These are phyloP conservation scores for Rhododendron henanense DNA, from an alignment of 148 eudicot genomes.

Conservation along the genomic window DNA sequence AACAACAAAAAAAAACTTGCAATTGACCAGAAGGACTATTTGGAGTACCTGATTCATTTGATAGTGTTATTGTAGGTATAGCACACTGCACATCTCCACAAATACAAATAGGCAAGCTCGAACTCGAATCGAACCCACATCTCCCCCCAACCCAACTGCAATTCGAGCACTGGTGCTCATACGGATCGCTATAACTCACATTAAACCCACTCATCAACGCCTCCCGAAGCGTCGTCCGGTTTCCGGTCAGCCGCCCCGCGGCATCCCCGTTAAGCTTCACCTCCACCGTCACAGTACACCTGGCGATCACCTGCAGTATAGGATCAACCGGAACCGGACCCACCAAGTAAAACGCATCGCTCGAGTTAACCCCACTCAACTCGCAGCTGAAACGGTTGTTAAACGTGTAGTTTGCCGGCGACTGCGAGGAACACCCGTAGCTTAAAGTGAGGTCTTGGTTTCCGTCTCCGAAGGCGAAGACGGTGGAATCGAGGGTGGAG, in stretches of 20 bases:
- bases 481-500: constrained; percentile 23
- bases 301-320: background rate
- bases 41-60: constrained; percentile 7
- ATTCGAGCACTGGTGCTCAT: constrained; percentile 18
- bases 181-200: constrained; percentile 25
- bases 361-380: constrained; percentile 3
- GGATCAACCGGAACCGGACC: constrained; percentile 41
- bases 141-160: constrained; percentile 21
- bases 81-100: constrained; percentile 25
- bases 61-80: background rate
- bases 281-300: constrained; percentile 9
- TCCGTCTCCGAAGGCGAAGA: constrained; percentile 3
- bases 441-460: constrained; percentile 19
- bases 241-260: constrained; percentile 2
- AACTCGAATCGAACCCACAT: constrained; percentile 27
- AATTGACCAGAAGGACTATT: background rate
- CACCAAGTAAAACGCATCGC: constrained; percentile 20
- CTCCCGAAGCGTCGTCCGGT: constrained; percentile 18
- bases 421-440: constrained; percentile 30
- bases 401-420: background rate
- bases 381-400: constrained; percentile 24
- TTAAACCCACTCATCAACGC: constrained; percentile 31
- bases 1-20: background rate
- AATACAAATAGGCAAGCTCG: constrained; percentile 25
- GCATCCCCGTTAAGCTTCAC: constrained; percentile 19